phyloP scores from a whole-genome alignment of 805 yeast species.

The Phaffomyces opuntiae region DNA sequence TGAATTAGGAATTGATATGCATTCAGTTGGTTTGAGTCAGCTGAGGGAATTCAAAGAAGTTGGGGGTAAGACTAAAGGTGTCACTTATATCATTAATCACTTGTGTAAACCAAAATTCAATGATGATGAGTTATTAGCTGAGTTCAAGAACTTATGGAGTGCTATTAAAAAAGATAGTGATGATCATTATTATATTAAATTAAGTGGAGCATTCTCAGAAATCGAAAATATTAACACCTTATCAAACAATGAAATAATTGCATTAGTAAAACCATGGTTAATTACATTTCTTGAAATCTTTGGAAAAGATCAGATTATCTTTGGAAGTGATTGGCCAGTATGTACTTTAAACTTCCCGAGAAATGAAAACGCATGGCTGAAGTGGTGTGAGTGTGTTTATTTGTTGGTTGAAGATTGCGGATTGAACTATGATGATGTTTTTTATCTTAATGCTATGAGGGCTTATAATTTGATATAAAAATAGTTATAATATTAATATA shows the following conservation, averaged over 20 bases:
- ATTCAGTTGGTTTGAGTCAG: slow-evolving; percentile 33
- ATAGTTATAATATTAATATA: no score
- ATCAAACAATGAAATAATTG: slow-evolving; percentile 17
- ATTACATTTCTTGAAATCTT: slow-evolving; percentile 23
- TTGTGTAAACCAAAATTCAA: slow-evolving; percentile 34
- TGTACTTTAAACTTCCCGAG: slow-evolving; percentile 20
- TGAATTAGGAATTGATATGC: slow-evolving; percentile 38
- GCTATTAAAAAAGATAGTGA: slow-evolving; percentile 10
- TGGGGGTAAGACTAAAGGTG: slow-evolving; percentile 24
- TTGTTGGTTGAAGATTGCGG: slow-evolving; percentile 14
- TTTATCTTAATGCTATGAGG: slow-evolving; percentile 12
- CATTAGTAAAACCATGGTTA: slow-evolving; percentile 28
- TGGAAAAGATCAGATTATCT: slow-evolving; percentile 28
- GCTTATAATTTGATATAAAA: slow-evolving; percentile 15
- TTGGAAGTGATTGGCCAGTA: slow-evolving; percentile 44
- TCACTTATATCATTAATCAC: slow-evolving; percentile 34
- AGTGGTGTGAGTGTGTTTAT: slow-evolving; percentile 23
- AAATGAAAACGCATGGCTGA: slow-evolving; percentile 12
- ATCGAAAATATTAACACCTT: no score
- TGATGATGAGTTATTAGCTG: slow-evolving; percentile 7
- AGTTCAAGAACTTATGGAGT: slow-evolving; percentile 22
- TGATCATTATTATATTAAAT: slow-evolving; percentile 27
- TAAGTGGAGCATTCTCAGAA: slow-evolving; percentile 38
- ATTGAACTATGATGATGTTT: slow-evolving; percentile 14
- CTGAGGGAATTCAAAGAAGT: slow-evolving; percentile 28